A percentile compares a stretch with the other conserved stretches of the same genome.
Conservation (phyloP, 768 basidiomycete genomes). For the Pleurotus cornucopiae region DNA sequence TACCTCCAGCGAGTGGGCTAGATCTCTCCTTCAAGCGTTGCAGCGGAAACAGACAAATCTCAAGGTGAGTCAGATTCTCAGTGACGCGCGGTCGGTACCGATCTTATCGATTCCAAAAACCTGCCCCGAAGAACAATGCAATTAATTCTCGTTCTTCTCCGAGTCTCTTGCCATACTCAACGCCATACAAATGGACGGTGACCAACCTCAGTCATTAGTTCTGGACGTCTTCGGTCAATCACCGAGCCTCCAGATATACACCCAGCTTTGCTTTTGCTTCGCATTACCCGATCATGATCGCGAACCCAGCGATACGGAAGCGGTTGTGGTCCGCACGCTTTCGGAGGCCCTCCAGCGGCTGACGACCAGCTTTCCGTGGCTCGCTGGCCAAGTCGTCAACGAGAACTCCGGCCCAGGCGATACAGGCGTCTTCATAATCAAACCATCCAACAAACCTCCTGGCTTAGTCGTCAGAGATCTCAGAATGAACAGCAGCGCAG, state of each 20-base stretch:
- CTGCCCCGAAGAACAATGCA: too few relatives aligned
- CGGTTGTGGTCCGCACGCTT: constrained; percentile 14
- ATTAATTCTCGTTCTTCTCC: too few relatives aligned
- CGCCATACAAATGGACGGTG: too few relatives aligned
- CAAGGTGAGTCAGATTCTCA: too few relatives aligned
- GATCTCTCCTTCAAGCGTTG: too few relatives aligned
- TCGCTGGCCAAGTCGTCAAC: constrained; percentile 21
- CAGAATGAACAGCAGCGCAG: neutral
- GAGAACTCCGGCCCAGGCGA: constrained; percentile 11
- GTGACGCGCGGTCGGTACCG: too few relatives aligned
- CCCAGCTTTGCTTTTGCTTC: constrained; percentile 20
- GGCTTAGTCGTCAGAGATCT: constrained; percentile 21
- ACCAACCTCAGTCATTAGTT: neutral
- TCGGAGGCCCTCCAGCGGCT: constrained; percentile 19
- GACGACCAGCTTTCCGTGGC: constrained; percentile 20
- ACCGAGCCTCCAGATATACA: constrained; percentile 14
- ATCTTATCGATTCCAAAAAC: too few relatives aligned
- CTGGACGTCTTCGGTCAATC: constrained; percentile 3
- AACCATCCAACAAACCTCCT: constrained; percentile 10
- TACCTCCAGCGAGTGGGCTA: too few relatives aligned
- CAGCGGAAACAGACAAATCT: too few relatives aligned
- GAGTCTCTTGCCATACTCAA: too few relatives aligned
- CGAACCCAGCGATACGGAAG: neutral
- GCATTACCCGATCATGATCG: constrained; percentile 6
- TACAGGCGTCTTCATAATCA: constrained; percentile 17